phyloP scores from a whole-genome alignment of 768 basidiomycete genomes.

The Suillus subluteus region DNA sequence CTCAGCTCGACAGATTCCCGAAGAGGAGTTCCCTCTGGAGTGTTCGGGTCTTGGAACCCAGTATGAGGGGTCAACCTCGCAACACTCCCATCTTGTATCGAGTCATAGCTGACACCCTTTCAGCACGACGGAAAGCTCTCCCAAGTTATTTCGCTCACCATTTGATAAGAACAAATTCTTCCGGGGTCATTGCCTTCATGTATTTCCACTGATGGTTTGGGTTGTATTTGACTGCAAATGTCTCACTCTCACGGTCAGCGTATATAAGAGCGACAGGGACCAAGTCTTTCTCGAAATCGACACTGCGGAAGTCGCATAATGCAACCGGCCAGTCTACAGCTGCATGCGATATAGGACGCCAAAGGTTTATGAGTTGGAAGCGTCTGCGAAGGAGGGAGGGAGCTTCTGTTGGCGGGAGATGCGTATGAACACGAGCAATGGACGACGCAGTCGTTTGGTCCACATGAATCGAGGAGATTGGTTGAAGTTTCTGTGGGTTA shows the following conservation, averaged over 20 bases:
- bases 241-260: slow-evolving; percentile 49
- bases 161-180: slow-evolving; percentile 53
- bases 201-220: slow-evolving; percentile 50
- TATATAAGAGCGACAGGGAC: slow-evolving; percentile 41
- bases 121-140: background rate
- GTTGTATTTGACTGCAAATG: slow-evolving; percentile 41
- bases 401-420: slow-evolving; percentile 45
- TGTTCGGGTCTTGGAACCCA: slow-evolving; percentile 39
- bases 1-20: slow-evolving; percentile 42
- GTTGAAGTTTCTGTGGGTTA: slow-evolving; percentile 45
- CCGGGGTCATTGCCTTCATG: slow-evolving; percentile 44
- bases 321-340: slow-evolving; percentile 54
- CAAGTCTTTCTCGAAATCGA: slow-evolving; percentile 43
- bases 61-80: slow-evolving; percentile 38
- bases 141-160: slow-evolving; percentile 37
- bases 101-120: slow-evolving; percentile 33
- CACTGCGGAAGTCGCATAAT: slow-evolving; percentile 49
- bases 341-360: slow-evolving; percentile 51
- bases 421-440: slow-evolving; percentile 44
- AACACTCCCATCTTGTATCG: slow-evolving; percentile 38
- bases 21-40: slow-evolving; percentile 32
- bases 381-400: slow-evolving; percentile 43
- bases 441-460: slow-evolving; percentile 49
- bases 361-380: slow-evolving; percentile 58
- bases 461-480: slow-evolving; percentile 45